Conservation (phyloP, 495 filamentous ascomycete genomes). For the Aspergillus bridgeri region DNA sequence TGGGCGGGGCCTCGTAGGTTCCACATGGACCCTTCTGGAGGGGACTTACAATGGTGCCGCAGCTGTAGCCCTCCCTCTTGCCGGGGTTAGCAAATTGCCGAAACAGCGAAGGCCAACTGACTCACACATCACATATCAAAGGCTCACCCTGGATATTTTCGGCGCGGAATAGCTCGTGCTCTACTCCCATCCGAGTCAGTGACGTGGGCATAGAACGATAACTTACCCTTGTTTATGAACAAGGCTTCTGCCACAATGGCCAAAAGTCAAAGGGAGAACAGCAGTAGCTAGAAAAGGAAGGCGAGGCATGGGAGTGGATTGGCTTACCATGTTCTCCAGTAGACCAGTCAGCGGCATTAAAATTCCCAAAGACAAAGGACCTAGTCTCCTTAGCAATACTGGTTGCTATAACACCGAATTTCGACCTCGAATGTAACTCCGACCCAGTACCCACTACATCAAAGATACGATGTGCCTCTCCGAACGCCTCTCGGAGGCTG, state of each 20-base stretch:
- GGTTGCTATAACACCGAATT: slow-evolving; percentile 20
- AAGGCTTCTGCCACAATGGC: neutral
- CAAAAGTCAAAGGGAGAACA: neutral
- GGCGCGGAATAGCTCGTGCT: slow-evolving; percentile 20
- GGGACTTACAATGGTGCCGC: slow-evolving; percentile 20
- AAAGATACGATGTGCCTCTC: slow-evolving; percentile 23
- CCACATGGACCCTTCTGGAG: neutral
- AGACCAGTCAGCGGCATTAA: slow-evolving; percentile 12
- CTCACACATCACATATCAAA: slow-evolving; percentile 22
- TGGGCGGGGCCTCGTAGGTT: neutral
- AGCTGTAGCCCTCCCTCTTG: slow-evolving; percentile 20
- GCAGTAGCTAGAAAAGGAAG: no score
- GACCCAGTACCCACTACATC: slow-evolving; percentile 2
- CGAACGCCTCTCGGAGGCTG: slow-evolving; percentile 25
- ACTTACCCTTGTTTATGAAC: no score
- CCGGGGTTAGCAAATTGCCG: neutral
- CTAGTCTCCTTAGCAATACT: slow-evolving; percentile 22
- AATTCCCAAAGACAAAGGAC: slow-evolving; percentile 26
- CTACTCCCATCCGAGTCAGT: slow-evolving; percentile 9
- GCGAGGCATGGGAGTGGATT: neutral
- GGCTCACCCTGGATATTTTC: slow-evolving; percentile 17
- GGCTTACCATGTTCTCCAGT: slow-evolving; percentile 13
- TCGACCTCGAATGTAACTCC: slow-evolving; percentile 6
- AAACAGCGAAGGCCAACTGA: slow-evolving; percentile 1
- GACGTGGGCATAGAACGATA: no score